Evolutionary conservation across 2,329 filamentous ascomycete genomes (phyloP).

Genomic region (Fusarium aywerte): DNA sequence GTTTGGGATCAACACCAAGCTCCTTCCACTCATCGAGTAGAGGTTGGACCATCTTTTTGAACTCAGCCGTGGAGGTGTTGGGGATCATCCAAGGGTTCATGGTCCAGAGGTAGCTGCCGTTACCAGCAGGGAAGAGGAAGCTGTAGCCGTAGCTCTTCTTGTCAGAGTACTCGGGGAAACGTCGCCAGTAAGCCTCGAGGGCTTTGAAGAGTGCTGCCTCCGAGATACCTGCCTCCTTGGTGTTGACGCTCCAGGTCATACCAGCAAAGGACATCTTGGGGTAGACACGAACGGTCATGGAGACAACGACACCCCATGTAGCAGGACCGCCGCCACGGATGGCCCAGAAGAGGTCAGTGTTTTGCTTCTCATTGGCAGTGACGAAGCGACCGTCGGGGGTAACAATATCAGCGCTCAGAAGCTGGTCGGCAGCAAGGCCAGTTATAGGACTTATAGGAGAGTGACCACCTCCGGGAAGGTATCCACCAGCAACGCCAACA

Average conservation of each 20-base stretch:
- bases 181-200: slow-evolving; percentile 42
- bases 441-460: slow-evolving; percentile 61
- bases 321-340: slow-evolving; percentile 65
- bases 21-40: slow-evolving; percentile 46
- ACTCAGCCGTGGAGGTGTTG: slow-evolving; percentile 46
- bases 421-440: slow-evolving; percentile 69
- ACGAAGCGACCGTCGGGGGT: slow-evolving; percentile 60
- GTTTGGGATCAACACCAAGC: slow-evolving; percentile 47
- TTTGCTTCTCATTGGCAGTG: slow-evolving; percentile 54
- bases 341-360: slow-evolving; percentile 71
- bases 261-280: slow-evolving; percentile 50
- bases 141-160: slow-evolving; percentile 45
- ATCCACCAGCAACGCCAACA: slow-evolving; percentile 70
- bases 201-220: slow-evolving; percentile 48
- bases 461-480: slow-evolving; percentile 69
- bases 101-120: slow-evolving; percentile 47
- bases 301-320: slow-evolving; percentile 58
- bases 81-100: slow-evolving; percentile 48
- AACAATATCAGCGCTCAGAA: slow-evolving; percentile 65
- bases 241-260: slow-evolving; percentile 45
- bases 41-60: slow-evolving; percentile 42
- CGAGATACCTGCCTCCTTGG: slow-evolving; percentile 38
- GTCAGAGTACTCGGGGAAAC: slow-evolving; percentile 43
- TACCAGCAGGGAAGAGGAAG: slow-evolving; percentile 39
- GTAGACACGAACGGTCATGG: slow-evolving; percentile 51